Evolutionary conservation across 1,139 yeast species (phyloP).

Genomic region (Candida sojae): DNA sequence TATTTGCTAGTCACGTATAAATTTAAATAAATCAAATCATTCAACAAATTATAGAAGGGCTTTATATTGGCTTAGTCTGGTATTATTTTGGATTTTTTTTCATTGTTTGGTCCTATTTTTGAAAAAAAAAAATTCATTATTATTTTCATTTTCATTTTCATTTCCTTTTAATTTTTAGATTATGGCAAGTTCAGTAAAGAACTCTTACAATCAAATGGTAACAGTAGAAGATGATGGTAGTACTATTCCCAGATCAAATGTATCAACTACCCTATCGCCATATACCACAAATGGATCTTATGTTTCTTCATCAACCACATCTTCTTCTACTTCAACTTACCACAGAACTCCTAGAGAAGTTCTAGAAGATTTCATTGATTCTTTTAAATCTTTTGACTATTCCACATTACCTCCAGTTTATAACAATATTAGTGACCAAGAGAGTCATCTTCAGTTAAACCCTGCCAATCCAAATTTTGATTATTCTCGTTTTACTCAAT

Average conservation of each 20-base stretch:
- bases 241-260: neutral
- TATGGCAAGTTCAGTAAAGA: neutral
- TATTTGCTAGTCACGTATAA: no score
- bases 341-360: constrained; percentile 10
- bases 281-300: neutral
- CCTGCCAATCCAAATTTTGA: constrained; percentile 31
- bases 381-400: constrained; percentile 32
- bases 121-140: no score
- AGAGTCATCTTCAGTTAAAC: constrained; percentile 8
- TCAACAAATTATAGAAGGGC: no score
- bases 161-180: neutral
- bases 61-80: no score
- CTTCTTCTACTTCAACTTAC: constrained; percentile 2
- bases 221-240: constrained; percentile 1
- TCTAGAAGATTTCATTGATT: constrained; percentile 30
- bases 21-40: no score
- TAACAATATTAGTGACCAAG: constrained; percentile 1
- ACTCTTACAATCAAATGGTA: neutral
- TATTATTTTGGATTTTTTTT: neutral
- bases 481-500: constrained; percentile 26
- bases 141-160: neutral
- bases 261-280: constrained; percentile 3
- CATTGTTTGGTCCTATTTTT: no score
- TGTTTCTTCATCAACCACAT: neutral
- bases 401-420: constrained; percentile 20